Conservation (phyloP, 106 monocot species). For the Platanthera zijinensis region DNA sequence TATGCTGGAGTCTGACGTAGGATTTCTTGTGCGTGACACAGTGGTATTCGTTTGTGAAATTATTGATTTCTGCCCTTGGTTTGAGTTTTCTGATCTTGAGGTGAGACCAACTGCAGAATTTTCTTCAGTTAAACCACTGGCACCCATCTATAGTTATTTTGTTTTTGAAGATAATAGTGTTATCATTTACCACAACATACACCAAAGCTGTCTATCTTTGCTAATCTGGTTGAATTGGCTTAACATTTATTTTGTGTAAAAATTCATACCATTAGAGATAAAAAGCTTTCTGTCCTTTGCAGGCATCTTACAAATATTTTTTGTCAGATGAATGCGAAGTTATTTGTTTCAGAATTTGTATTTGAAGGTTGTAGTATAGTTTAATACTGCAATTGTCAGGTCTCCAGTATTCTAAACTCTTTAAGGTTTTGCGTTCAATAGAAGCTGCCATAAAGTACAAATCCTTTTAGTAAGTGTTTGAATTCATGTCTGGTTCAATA, state of each 20-base stretch:
- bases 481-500: background rate
- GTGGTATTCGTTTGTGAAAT: conserved; percentile 92
- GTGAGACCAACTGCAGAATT: conserved; percentile 32
- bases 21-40: conserved; percentile 84
- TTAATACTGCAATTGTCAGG: background rate
- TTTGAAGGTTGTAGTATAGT: background rate
- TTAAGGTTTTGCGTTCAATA: background rate
- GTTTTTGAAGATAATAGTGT: background rate
- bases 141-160: background rate
- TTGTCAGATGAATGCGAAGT: background rate
- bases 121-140: background rate
- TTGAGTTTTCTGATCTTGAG: conserved; percentile 96
- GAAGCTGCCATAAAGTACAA: background rate
- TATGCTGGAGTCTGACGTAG: conserved; percentile 81
- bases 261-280: background rate
- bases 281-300: background rate
- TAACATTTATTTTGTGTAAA: background rate
- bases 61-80: conserved; percentile 95
- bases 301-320: background rate
- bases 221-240: background rate
- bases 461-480: background rate
- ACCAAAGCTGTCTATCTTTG: background rate
- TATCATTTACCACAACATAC: background rate
- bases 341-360: background rate
- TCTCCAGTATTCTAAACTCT: background rate